phyloP scores from a whole-genome alignment of 208 protist genomes.

The Trypanosoma grayi region DNA sequence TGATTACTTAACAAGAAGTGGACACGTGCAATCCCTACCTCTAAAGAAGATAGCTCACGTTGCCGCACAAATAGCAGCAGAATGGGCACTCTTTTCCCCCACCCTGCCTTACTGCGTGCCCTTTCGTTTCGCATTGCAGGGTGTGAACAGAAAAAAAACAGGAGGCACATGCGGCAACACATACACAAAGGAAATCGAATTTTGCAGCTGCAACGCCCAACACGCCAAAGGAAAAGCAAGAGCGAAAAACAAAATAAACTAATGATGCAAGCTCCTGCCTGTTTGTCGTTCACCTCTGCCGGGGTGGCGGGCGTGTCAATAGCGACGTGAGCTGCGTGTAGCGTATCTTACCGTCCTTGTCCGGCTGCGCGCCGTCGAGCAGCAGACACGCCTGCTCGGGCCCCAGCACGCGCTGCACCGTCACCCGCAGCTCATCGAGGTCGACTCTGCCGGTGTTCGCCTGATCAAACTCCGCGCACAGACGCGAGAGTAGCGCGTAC shows the following conservation, averaged over 20 bases:
- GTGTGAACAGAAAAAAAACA: no score
- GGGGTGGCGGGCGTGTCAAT: conserved; percentile 46
- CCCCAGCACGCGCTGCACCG: conserved; percentile 56
- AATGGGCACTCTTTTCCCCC: no score
- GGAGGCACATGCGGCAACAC: not conserved
- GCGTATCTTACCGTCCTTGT: conserved; percentile 69
- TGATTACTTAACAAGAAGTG: no score
- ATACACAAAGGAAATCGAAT: not conserved
- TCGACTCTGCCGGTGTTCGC: conserved; percentile 55
- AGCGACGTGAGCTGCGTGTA: conserved; percentile 73
- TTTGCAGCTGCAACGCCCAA: not conserved
- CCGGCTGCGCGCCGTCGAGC: conserved; percentile 54
- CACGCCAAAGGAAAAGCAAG: not conserved
- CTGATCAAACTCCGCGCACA: conserved; percentile 73
- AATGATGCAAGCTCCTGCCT: not conserved
- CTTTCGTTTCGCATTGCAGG: no score
- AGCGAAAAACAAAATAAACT: not conserved
- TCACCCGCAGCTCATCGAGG: conserved; percentile 53
- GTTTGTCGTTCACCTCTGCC: not conserved
- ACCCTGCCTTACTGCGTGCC: no score
- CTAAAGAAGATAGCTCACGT: no score
- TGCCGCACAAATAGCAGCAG: no score
- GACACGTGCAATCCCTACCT: no score
- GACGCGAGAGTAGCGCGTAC: conserved; percentile 48
- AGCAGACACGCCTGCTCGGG: conserved; percentile 49